Percentiles rank a stretch among this genome's conserved stretches.
Evolutionary conservation across 768 basidiomycete genomes (phyloP).

Genomic region (Rhizopogon rudus): DNA sequence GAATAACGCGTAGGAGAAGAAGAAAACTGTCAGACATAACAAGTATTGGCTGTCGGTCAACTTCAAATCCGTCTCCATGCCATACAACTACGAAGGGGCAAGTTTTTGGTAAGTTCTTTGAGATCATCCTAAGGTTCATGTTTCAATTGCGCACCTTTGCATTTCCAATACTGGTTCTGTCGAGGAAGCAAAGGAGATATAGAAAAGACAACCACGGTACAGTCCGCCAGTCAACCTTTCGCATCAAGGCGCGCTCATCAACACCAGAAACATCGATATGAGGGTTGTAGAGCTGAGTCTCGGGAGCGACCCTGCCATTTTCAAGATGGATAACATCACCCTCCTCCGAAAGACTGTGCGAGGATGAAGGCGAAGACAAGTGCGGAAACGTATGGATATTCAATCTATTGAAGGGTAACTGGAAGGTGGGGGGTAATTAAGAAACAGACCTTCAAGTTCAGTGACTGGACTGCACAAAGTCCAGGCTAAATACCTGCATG

Average conservation of each 20-base stretch:
- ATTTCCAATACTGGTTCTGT: conserved; percentile 52
- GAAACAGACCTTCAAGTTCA: background rate
- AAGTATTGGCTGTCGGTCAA: conserved; percentile 65
- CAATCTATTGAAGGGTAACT: background rate
- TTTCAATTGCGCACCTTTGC: conserved; percentile 13
- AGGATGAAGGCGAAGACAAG: background rate
- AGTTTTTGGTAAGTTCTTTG: background rate
- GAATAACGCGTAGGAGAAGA: conserved; percentile 64
- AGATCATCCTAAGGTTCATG: background rate
- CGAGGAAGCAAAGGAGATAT: conserved; percentile 71
- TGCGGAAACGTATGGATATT: background rate
- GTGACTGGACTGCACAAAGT: background rate
- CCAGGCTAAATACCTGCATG: background rate
- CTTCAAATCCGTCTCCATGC: conserved; percentile 53
- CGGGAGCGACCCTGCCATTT: background rate
- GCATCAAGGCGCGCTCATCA: conserved; percentile 63
- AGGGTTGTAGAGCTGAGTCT: conserved; percentile 27
- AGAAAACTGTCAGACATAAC: conserved; percentile 55
- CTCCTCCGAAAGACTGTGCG: conserved; percentile 6
- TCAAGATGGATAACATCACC: conserved; percentile 4
- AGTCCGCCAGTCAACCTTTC: conserved; percentile 65
- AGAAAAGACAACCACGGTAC: conserved; percentile 71
- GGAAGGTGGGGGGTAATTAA: background rate
- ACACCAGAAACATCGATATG: conserved; percentile 54
- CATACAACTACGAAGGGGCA: conserved; percentile 46